These are phyloP conservation scores for Termitomyces sp. DNA, from an alignment of 768 basidiomycete species.

Conservation along the genomic window DNA sequence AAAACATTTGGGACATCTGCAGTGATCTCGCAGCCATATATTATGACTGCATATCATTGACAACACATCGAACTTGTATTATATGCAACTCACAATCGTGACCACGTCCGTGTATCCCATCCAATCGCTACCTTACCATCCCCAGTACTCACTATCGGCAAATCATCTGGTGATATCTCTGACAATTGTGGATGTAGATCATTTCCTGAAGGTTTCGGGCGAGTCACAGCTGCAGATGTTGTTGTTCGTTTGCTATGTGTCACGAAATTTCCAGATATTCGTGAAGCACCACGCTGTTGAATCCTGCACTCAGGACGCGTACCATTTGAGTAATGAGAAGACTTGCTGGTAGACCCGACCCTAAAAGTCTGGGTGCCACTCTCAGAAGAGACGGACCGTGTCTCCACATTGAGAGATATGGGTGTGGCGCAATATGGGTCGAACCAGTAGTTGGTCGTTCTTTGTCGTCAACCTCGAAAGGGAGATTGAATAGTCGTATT, in stretches of 20 bases:
- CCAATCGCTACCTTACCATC: slow-evolving; percentile 59
- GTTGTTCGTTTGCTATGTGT: slow-evolving; percentile 11
- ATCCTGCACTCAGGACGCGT: neutral
- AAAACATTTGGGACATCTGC: slow-evolving; percentile 81
- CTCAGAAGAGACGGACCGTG: neutral
- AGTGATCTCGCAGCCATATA: slow-evolving; percentile 91
- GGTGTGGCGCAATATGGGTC: neutral
- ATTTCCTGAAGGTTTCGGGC: slow-evolving; percentile 9
- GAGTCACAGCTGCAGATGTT: slow-evolving; percentile 18
- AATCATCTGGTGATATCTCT: slow-evolving; percentile 29
- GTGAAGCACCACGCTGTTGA: neutral
- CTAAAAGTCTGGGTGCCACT: neutral
- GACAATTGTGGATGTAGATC: slow-evolving; percentile 15
- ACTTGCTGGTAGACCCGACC: neutral
- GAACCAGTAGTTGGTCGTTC: neutral
- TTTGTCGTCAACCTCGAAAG: neutral
- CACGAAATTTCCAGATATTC: neutral
- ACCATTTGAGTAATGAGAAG: neutral
- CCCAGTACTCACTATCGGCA: slow-evolving; percentile 51
- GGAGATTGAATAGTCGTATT: neutral
- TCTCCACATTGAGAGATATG: neutral
- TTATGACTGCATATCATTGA: slow-evolving; percentile 56
- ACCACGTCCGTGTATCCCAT: slow-evolving; percentile 69
- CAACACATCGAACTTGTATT: neutral
- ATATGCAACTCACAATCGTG: slow-evolving; percentile 59